Evolutionary conservation across 2,329 filamentous ascomycete genomes (phyloP).

Genomic region (Stagonosporopsis vannaccii): DNA sequence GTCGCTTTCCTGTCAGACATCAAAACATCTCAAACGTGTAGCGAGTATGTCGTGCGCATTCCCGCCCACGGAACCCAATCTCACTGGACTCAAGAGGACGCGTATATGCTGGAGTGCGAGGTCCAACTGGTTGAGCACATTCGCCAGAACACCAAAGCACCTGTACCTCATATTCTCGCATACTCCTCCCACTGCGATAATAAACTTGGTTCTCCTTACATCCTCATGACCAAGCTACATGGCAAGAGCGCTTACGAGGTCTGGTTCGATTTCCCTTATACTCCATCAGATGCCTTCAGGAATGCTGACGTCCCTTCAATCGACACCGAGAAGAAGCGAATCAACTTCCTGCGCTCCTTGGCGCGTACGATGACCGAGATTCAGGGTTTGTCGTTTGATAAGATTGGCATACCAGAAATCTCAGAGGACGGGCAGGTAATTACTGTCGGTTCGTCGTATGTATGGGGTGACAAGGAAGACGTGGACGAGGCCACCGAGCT

Average conservation of each 20-base stretch:
- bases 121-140: slow-evolving; percentile 7
- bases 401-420: slow-evolving; percentile 21
- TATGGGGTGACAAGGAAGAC: not conserved
- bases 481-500: not conserved
- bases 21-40: not conserved
- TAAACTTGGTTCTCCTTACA: slow-evolving; percentile 21
- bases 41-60: slow-evolving; percentile 5
- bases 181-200: slow-evolving; percentile 23
- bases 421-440: not conserved
- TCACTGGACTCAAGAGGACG: slow-evolving; percentile 5
- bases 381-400: slow-evolving; percentile 16
- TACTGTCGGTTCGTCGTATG: not conserved
- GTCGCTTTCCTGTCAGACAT: not conserved
- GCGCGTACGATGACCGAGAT: slow-evolving; percentile 19
- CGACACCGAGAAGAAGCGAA: slow-evolving; percentile 11
- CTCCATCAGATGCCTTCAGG: not conserved
- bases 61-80: slow-evolving; percentile 4
- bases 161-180: slow-evolving; percentile 19
- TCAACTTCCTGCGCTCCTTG: slow-evolving; percentile 25
- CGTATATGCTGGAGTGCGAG: slow-evolving; percentile 11
- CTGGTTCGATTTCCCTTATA: slow-evolving; percentile 19
- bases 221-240: slow-evolving; percentile 24
- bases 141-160: slow-evolving; percentile 3
- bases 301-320: not conserved
- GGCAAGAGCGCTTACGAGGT: slow-evolving; percentile 18